Conservation (phyloP, 148 eudicot species). For the Camellia granthamiana region DNA sequence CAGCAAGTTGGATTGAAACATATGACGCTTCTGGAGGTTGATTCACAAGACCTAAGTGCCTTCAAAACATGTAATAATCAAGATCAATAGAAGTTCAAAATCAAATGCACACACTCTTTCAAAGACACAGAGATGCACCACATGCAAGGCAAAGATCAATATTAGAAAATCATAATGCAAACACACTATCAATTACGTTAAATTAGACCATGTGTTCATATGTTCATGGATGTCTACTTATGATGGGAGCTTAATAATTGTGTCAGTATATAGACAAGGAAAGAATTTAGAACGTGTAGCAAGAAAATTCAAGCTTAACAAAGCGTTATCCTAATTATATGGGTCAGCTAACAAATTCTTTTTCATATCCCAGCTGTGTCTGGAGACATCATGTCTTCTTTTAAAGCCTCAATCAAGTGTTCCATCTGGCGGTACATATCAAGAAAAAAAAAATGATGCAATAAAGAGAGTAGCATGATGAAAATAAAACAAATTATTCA, state of each 20-base stretch:
- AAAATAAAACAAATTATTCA: background rate
- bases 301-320: background rate
- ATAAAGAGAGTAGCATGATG: background rate
- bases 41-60: slow-evolving; percentile 56
- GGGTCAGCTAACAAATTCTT: background rate
- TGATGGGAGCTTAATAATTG: background rate
- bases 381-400: background rate
- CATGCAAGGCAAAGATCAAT: slow-evolving; percentile 2
- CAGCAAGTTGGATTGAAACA: slow-evolving; percentile 61
- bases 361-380: background rate
- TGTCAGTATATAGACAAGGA: background rate
- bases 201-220: background rate
- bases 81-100: slow-evolving; percentile 9
- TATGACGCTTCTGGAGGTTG: slow-evolving; percentile 52
- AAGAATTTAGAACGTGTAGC: background rate
- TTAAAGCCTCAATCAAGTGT: background rate
- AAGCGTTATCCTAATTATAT: background rate
- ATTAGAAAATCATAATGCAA: slow-evolving; percentile 5
- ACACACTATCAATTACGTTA: background rate
- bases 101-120: slow-evolving; percentile 1
- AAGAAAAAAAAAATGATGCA: background rate
- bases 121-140: background rate
- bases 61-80: slow-evolving; percentile 30
- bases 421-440: too few species aligned
- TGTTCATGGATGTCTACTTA: background rate